Percentiles rank a stretch among this genome's conserved stretches.
Evolutionary conservation across 1,284 basidiomycete genomes (phyloP).

Genomic region (Austroboletus rostrupii): DNA sequence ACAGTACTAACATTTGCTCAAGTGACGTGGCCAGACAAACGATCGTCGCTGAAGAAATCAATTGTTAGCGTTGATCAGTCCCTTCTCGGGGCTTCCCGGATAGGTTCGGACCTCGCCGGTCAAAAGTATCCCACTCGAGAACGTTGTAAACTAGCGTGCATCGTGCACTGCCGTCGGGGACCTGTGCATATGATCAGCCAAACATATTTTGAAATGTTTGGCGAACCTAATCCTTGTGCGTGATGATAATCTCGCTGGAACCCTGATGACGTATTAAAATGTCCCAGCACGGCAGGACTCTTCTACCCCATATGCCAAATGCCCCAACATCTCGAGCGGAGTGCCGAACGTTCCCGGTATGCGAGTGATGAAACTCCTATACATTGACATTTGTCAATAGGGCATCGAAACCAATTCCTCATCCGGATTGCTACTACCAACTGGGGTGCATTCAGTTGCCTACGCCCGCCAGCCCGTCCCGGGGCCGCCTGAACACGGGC

Average conservation of each 20-base stretch:
- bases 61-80: background rate
- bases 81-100: conserved; percentile 2
- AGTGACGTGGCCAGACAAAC: no score
- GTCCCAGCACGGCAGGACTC: background rate
- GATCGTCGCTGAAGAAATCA: background rate
- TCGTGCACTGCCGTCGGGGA: conserved; percentile 1
- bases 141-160: background rate
- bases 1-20: background rate
- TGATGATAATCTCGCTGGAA: background rate
- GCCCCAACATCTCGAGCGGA: background rate
- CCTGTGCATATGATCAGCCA: background rate
- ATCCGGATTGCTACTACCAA: conserved; percentile 3
- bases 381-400: background rate
- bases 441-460: background rate
- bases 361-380: background rate
- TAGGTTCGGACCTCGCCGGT: conserved; percentile 5
- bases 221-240: background rate
- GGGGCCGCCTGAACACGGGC: background rate
- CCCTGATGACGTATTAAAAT: background rate
- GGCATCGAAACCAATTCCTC: background rate
- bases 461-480: background rate
- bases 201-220: conserved; percentile 2
- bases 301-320: background rate
- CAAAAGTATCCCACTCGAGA: background rate
- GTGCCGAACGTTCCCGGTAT: conserved; percentile 3